A percentile compares a stretch with the other conserved stretches of the same genome.
These are phyloP conservation scores for Serendipita sp. DNA, from an alignment of 1,284 basidiomycete genomes.

Conservation along the genomic window DNA sequence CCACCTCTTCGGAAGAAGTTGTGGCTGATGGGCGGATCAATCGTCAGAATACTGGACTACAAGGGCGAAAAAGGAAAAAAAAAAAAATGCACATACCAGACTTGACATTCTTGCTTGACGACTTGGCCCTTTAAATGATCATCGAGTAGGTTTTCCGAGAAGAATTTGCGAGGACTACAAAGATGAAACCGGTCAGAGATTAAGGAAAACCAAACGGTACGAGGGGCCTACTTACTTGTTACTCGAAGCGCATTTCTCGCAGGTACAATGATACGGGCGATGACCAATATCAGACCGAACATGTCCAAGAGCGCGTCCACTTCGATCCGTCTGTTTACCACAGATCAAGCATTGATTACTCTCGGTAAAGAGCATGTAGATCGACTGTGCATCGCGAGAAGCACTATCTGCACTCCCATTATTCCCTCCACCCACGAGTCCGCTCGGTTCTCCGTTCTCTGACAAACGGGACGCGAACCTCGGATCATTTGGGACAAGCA, in stretches of 20 bases:
- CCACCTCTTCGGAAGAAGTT: background rate
- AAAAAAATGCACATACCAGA: background rate
- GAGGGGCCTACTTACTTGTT: background rate
- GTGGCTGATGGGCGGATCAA: background rate
- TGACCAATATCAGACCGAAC: background rate
- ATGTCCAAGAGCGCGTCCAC: background rate
- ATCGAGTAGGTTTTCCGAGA: conserved; percentile 5
- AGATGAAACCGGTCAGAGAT: background rate
- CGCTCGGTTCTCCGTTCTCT: too few species aligned
- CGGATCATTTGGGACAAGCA: background rate
- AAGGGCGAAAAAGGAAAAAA: background rate
- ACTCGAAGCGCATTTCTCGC: background rate
- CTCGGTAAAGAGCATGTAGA: conserved; percentile 3
- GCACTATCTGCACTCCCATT: background rate
- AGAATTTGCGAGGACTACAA: conserved; percentile 1
- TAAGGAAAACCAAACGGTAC: background rate
- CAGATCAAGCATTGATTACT: background rate
- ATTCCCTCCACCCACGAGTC: too few species aligned
- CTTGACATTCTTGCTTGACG: background rate
- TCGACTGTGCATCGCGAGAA: background rate
- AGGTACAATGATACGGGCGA: background rate
- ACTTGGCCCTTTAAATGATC: background rate
- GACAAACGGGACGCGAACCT: background rate
- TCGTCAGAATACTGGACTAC: background rate
- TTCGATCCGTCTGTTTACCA: background rate